These are phyloP conservation scores for Lavandula angustifolia DNA, from an alignment of 257 asterid species.

Conservation along the genomic window DNA sequence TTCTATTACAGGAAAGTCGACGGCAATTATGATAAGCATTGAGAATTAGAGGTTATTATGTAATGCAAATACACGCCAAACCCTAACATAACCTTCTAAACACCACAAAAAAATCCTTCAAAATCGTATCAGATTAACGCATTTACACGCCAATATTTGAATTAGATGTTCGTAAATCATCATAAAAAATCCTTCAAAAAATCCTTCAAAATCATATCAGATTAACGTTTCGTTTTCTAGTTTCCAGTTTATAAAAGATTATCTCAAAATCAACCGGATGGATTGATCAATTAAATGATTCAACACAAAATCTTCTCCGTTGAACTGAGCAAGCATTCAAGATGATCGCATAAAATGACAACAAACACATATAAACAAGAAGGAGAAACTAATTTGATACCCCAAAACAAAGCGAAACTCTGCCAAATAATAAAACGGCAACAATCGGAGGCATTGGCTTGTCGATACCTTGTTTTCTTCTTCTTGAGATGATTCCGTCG, in stretches of 20 bases:
- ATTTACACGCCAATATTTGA: neutral
- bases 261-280: neutral
- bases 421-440: neutral
- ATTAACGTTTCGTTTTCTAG: neutral
- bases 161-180: neutral
- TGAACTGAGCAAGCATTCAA: neutral
- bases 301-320: neutral
- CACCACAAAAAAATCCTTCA: neutral
- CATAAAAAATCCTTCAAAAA: too few relatives aligned
- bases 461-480: constrained; percentile 53
- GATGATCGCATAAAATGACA: neutral
- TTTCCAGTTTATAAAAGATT: neutral
- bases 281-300: neutral
- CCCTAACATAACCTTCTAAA: neutral
- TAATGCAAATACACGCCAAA: constrained; percentile 21
- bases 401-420: neutral
- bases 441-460: neutral
- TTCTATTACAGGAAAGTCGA: neutral
- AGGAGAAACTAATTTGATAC: neutral
- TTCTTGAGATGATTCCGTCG: constrained; percentile 46
- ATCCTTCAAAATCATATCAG: too few relatives aligned
- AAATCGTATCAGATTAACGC: neutral
- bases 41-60: constrained; percentile 1
- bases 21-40: constrained; percentile 1
- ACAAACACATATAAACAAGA: neutral